phyloP scores from a whole-genome alignment of 2,329 filamentous ascomycete genomes.

The Penicillium digitatum region DNA sequence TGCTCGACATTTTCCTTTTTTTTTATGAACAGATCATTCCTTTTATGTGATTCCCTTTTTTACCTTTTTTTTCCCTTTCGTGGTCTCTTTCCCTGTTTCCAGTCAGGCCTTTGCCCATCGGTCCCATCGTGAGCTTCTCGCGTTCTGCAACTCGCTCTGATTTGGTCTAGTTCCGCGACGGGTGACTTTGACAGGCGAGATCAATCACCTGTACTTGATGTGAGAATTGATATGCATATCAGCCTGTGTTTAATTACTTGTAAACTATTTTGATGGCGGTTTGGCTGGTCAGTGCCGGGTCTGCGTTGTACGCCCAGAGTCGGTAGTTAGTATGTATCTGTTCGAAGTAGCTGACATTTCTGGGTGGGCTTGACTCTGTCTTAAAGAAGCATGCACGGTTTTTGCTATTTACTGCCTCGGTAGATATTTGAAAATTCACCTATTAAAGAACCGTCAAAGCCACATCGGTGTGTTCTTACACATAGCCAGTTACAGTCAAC shows the following conservation, averaged over 20 bases:
- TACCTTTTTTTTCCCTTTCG: background rate
- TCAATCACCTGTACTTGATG: conserved; percentile 28
- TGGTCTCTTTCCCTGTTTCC: conserved; percentile 6
- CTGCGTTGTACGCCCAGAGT: no score
- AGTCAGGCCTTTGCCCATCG: conserved; percentile 3
- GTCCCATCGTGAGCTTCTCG: conserved; percentile 1
- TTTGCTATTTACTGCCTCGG: no score
- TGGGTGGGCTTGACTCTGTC: no score
- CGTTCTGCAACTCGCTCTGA: background rate
- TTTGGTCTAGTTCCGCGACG: conserved; percentile 2
- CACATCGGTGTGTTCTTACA: no score
- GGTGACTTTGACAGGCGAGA: conserved; percentile 20
- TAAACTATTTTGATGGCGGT: background rate
- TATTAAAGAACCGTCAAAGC: no score
- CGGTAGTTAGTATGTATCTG: no score
- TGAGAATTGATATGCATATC: conserved; percentile 28
- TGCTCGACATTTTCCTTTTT: conserved; percentile 3
- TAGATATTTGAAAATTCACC: no score
- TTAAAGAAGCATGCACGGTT: no score
- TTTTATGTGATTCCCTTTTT: conserved; percentile 15
- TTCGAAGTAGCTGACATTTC: background rate
- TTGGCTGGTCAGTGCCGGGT: background rate
- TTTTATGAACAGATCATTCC: conserved; percentile 13
- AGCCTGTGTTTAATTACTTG: background rate
- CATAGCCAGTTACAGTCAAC: background rate